phyloP scores from a whole-genome alignment of 495 filamentous ascomycete genomes.

The Talaromyces nanjingensis region DNA sequence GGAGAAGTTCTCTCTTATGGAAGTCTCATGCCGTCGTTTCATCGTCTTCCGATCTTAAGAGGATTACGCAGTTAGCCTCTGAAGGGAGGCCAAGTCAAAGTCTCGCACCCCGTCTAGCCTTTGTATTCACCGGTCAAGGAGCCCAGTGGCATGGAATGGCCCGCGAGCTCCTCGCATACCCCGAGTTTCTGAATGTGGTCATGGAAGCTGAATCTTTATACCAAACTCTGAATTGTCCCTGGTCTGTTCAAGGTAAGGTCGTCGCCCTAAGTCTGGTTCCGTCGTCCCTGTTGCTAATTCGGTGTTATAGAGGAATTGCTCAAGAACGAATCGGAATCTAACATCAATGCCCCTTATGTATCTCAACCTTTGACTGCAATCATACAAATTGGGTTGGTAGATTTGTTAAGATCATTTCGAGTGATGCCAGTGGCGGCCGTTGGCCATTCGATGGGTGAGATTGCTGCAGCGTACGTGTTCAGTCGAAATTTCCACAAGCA shows the following conservation, averaged over 20 bases:
- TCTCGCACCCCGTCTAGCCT: conserved; percentile 12
- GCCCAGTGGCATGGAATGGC: conserved; percentile 32
- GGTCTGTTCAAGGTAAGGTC: background rate
- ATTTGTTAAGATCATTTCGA: conserved; percentile 36
- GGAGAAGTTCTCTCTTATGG: conserved; percentile 19
- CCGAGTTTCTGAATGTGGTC: background rate
- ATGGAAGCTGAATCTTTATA: background rate
- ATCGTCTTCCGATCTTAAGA: background rate
- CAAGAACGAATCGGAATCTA: background rate
- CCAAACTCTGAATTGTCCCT: background rate
- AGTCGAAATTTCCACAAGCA: background rate
- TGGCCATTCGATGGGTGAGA: conserved; percentile 61
- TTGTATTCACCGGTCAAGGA: conserved; percentile 31
- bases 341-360: conserved; percentile 13
- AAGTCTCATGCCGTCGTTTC: conserved; percentile 18
- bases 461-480: conserved; percentile 48
- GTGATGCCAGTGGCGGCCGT: conserved; percentile 42
- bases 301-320: background rate
- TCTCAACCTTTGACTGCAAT: conserved; percentile 39
- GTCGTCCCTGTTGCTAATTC: background rate
- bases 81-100: conserved; percentile 8
- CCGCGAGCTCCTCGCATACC: conserved; percentile 16
- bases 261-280: background rate
- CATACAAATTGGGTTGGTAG: conserved; percentile 43
- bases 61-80: background rate